A percentile compares a stretch with the other conserved stretches of the same genome.
These are phyloP conservation scores for Stagonosporopsis chrysanthemi DNA, from an alignment of 2,329 filamentous ascomycete species.

Conservation along the genomic window DNA sequence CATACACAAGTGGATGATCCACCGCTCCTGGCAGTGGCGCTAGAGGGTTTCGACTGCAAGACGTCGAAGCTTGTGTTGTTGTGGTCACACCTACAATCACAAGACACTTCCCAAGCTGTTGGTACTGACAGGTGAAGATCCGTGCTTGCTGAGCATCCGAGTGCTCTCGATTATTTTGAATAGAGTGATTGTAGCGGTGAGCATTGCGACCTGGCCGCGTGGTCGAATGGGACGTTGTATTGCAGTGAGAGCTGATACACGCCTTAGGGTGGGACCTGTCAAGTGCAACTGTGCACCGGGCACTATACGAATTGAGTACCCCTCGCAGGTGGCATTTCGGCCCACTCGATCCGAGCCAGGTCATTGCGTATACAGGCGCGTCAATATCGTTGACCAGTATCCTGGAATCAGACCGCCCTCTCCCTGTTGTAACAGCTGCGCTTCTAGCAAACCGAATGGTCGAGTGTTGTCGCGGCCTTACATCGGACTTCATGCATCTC, in stretches of 20 bases:
- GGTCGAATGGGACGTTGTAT: constrained; percentile 18
- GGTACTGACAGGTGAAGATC: background rate
- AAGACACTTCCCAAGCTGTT: background rate
- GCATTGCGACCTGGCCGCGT: constrained; percentile 14
- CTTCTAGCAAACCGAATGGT: constrained; percentile 2
- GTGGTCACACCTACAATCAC: constrained; percentile 6
- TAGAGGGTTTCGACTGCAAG: background rate
- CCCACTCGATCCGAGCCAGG: constrained; percentile 15
- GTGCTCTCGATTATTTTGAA: background rate
- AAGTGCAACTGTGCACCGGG: constrained; percentile 13
- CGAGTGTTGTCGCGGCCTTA: constrained; percentile 9
- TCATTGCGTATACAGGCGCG: constrained; percentile 2
- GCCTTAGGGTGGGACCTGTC: constrained; percentile 5
- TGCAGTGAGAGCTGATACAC: constrained; percentile 16
- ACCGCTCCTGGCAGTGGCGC: constrained; percentile 1
- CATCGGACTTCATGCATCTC: constrained; percentile 17
- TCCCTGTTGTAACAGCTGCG: constrained; percentile 5
- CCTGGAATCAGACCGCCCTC: constrained; percentile 15
- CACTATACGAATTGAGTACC: constrained; percentile 14
- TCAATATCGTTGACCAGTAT: constrained; percentile 15
- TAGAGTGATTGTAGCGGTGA: constrained; percentile 10
- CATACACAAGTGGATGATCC: background rate
- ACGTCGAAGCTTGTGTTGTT: background rate
- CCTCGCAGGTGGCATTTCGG: constrained; percentile 19
- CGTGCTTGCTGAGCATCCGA: constrained; percentile 1